Percentiles rank a stretch among this genome's conserved stretches.
Evolutionary conservation across 2,329 filamentous ascomycete genomes (phyloP).

Genomic region (Meredithiella fracta): DNA sequence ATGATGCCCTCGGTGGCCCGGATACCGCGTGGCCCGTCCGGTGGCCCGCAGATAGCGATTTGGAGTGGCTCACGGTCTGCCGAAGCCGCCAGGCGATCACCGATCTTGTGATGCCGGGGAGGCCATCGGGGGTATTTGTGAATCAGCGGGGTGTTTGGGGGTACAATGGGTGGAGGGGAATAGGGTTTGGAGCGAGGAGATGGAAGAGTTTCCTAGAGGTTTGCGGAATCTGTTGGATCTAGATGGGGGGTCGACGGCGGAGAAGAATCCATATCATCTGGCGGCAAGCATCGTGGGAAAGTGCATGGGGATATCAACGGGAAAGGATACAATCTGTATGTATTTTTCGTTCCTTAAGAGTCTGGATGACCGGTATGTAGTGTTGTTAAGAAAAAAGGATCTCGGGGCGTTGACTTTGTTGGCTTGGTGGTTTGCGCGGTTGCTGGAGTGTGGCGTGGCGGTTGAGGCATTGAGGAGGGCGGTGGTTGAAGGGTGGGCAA

Average conservation of each 20-base stretch:
- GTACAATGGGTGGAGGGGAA: background rate
- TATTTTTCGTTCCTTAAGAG: conserved; percentile 32
- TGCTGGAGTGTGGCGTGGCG: conserved; percentile 27
- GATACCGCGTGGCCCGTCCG: conserved; percentile 41
- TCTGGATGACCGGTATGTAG: conserved; percentile 27
- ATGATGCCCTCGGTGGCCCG: conserved; percentile 24
- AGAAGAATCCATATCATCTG: conserved; percentile 21
- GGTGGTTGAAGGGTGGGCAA: conserved; percentile 32
- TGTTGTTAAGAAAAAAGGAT: conserved; percentile 34
- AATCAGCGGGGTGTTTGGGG: no score
- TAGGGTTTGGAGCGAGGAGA: background rate
- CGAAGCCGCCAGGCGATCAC: conserved; percentile 36
- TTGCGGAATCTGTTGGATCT: conserved; percentile 21
- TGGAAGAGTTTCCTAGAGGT: conserved; percentile 19
- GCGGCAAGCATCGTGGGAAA: conserved; percentile 24
- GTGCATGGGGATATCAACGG: conserved; percentile 22
- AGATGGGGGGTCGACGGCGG: conserved; percentile 15
- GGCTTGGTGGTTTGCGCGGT: conserved; percentile 39
- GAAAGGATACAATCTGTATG: conserved; percentile 25
- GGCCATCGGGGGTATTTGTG: background rate
- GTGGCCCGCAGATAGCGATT: conserved; percentile 25
- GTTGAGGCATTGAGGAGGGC: conserved; percentile 29
- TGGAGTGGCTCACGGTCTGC: conserved; percentile 42
- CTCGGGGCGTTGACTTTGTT: conserved; percentile 36
- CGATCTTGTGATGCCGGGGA: background rate